A percentile compares a stretch with the other conserved stretches of the same genome.
phyloP scores from a whole-genome alignment of 352 stramenopile genomes.

The Halophytophthora batemanensis region DNA sequence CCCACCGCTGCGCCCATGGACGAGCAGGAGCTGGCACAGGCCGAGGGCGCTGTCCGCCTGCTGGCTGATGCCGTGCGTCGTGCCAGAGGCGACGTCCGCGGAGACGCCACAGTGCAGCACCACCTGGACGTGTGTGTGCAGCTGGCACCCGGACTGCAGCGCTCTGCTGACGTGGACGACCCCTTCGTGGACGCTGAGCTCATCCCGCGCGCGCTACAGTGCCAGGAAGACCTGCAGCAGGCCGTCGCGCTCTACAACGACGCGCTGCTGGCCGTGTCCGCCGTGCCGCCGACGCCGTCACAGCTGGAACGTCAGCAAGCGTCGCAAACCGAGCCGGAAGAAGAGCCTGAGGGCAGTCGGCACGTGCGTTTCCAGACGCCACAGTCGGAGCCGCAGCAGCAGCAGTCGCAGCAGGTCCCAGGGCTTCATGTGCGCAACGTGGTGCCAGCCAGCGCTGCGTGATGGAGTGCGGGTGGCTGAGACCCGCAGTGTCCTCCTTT shows the following conservation, averaged over 20 bases:
- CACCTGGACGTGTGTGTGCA: constrained; percentile 33
- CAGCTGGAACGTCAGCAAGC: background rate
- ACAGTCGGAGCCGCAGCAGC: constrained; percentile 5
- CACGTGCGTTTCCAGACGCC: background rate
- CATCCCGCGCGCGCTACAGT: constrained; percentile 39
- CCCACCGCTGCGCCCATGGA: constrained; percentile 30
- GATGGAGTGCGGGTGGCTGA: background rate
- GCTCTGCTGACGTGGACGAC: constrained; percentile 33
- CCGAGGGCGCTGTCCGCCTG: constrained; percentile 27
- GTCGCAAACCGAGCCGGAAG: no score
- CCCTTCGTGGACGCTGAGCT: constrained; percentile 37
- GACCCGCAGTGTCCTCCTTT: background rate
- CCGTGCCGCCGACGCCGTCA: constrained; percentile 9
- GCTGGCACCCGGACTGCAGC: constrained; percentile 23
- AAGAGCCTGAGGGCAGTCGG: background rate
- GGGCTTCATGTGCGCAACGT: constrained; percentile 19
- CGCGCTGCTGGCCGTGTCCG: constrained; percentile 29
- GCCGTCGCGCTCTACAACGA: constrained; percentile 40
- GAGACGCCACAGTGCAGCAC: constrained; percentile 33
- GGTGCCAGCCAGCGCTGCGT: constrained; percentile 32
- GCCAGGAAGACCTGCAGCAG: constrained; percentile 35
- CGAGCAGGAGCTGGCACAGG: constrained; percentile 32
- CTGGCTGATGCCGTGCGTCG: constrained; percentile 23
- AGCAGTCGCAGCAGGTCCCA: constrained; percentile 13
- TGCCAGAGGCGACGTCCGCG: constrained; percentile 30